Percentiles rank a stretch among this genome's conserved stretches.
These are phyloP conservation scores for Fusarium sacchari DNA, from an alignment of 2,329 filamentous ascomycete genomes.

Conservation along the genomic window DNA sequence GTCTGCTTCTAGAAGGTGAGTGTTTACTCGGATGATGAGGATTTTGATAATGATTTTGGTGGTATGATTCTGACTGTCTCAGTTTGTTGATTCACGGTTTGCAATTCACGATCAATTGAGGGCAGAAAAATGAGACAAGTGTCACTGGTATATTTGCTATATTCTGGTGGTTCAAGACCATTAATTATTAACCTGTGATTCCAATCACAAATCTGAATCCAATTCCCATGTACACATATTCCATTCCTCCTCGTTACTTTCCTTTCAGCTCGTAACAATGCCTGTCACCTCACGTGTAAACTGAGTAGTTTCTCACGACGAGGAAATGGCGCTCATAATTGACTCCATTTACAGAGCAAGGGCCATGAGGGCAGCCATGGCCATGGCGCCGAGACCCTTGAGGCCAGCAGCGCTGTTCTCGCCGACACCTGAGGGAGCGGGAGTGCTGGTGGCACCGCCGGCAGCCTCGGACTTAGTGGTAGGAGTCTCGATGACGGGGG, in stretches of 20 bases:
- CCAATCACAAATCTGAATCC: slow-evolving; percentile 9
- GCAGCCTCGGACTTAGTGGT: slow-evolving; percentile 8
- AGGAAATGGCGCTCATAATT: slow-evolving; percentile 3
- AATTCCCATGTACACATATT: slow-evolving; percentile 10
- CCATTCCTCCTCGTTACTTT: slow-evolving; percentile 5
- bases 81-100: not conserved
- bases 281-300: not conserved
- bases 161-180: slow-evolving; percentile 28
- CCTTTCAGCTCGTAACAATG: slow-evolving; percentile 18
- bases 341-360: slow-evolving; percentile 50
- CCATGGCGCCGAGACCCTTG: slow-evolving; percentile 47
- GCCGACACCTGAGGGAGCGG: slow-evolving; percentile 33
- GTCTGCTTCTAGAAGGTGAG: slow-evolving; percentile 15
- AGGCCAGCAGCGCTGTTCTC: slow-evolving; percentile 47
- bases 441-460: slow-evolving; percentile 1
- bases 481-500: slow-evolving; percentile 21
- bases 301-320: not conserved
- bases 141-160: slow-evolving; percentile 31
- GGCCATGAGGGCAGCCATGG: slow-evolving; percentile 47
- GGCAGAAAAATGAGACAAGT: not conserved
- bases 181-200: slow-evolving; percentile 35
- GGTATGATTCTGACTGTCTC: slow-evolving; percentile 7
- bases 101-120: not conserved
- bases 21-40: slow-evolving; percentile 8
- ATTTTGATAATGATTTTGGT: not conserved